These are phyloP conservation scores for Cladosporium oxysporum DNA, from an alignment of 2,329 filamentous ascomycete species.

Conservation along the genomic window DNA sequence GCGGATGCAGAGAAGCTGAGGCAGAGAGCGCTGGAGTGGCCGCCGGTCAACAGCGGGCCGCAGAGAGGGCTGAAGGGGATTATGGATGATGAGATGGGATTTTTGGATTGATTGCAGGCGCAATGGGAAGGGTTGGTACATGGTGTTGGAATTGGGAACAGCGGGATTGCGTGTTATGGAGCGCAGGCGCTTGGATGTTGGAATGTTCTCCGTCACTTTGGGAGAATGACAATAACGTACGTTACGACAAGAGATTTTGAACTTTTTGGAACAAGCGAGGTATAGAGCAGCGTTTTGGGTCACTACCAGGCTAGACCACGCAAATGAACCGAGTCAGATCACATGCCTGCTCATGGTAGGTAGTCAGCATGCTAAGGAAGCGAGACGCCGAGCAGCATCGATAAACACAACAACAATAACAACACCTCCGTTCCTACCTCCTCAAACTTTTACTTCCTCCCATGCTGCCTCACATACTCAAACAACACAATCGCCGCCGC, in stretches of 20 bases:
- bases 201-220: background rate
- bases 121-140: background rate
- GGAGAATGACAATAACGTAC: background rate
- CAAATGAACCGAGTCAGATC: background rate
- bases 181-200: background rate
- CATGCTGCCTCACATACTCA: slow-evolving; percentile 51
- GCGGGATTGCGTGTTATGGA: background rate
- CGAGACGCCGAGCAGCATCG: background rate
- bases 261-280: background rate
- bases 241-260: background rate
- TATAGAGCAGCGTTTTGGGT: background rate
- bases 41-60: slow-evolving; percentile 49
- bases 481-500: slow-evolving; percentile 54
- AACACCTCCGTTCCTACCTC: background rate
- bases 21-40: slow-evolving; percentile 49
- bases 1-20: slow-evolving; percentile 51
- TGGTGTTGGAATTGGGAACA: background rate
- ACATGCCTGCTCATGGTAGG: background rate
- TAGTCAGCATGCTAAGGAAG: background rate
- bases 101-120: slow-evolving; percentile 46
- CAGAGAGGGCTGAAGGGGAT: slow-evolving; percentile 52
- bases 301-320: background rate
- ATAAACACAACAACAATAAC: background rate
- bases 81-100: slow-evolving; percentile 61
- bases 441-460: background rate